Evolutionary conservation across 2,329 filamentous ascomycete genomes (phyloP).

Genomic region (Neofusicoccum sp.): DNA sequence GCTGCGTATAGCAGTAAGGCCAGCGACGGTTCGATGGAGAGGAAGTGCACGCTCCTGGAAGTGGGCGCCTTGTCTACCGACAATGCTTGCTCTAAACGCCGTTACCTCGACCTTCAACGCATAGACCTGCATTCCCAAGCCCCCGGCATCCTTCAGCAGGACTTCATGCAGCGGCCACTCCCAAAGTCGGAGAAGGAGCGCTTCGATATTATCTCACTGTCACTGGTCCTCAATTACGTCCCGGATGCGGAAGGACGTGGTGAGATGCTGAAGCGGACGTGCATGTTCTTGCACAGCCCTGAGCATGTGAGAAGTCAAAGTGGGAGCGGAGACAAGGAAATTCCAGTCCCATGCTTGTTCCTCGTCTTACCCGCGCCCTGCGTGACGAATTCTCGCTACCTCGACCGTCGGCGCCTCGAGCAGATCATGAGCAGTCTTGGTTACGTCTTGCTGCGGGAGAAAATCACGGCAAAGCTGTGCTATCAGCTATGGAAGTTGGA

Average conservation of each 20-base stretch:
- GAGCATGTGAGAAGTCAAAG: background rate
- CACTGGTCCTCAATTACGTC: constrained; percentile 92
- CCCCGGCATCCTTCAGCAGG: constrained; percentile 78
- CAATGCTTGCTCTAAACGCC: constrained; percentile 78
- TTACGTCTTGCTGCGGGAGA: constrained; percentile 66
- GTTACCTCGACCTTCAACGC: constrained; percentile 71
- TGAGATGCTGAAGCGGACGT: constrained; percentile 68
- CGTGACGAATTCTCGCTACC: constrained; percentile 86
- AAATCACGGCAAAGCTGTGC: constrained; percentile 78
- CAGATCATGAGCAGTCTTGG: constrained; percentile 78
- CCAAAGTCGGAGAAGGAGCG: constrained; percentile 62
- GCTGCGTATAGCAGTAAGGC: constrained; percentile 5
- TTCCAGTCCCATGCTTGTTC: constrained; percentile 72
- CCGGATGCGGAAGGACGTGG: constrained; percentile 75
- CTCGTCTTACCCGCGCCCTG: constrained; percentile 88
- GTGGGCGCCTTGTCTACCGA: constrained; percentile 82
- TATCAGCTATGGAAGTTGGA: constrained; percentile 81
- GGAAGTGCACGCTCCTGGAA: constrained; percentile 71
- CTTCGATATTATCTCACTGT: constrained; percentile 91
- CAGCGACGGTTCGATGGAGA: constrained; percentile 19
- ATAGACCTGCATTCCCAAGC: constrained; percentile 92
- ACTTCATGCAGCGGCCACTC: constrained; percentile 88
- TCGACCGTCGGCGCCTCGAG: constrained; percentile 69
- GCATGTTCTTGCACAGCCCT: constrained; percentile 35
- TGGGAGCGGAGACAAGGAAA: constrained; percentile 4